Evolutionary conservation across 2,329 filamentous ascomycete species (phyloP).

Genomic region (Aspergillus sp.): DNA sequence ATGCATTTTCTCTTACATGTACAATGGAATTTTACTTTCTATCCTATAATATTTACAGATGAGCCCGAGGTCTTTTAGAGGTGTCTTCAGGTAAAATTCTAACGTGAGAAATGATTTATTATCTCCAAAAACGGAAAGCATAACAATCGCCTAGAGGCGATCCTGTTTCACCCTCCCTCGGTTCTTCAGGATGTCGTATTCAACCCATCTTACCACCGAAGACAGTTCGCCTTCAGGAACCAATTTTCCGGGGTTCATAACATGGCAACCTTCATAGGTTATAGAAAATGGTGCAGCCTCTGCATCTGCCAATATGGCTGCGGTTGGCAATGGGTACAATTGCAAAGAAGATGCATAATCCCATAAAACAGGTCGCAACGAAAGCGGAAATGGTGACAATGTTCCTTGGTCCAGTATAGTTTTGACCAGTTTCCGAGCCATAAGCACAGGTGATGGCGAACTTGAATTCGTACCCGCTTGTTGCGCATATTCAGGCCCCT

Average conservation of each 20-base stretch:
- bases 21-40: neutral
- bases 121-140: neutral
- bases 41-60: too few relatives aligned
- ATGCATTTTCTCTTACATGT: neutral
- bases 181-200: constrained; percentile 66
- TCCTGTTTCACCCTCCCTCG: constrained; percentile 58
- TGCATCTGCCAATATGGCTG: constrained; percentile 73
- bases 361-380: constrained; percentile 78
- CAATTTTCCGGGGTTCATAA: constrained; percentile 82
- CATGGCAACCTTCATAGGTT: constrained; percentile 91
- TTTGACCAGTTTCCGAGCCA: constrained; percentile 74
- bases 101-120: neutral
- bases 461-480: constrained; percentile 10
- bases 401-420: constrained; percentile 87
- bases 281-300: constrained; percentile 76
- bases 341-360: constrained; percentile 71
- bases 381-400: constrained; percentile 77
- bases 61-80: neutral
- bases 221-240: constrained; percentile 62
- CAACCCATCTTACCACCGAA: constrained; percentile 68
- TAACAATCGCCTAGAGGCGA: constrained; percentile 40
- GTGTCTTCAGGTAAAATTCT: neutral
- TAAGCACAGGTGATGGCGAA: constrained; percentile 26
- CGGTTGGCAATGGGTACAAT: constrained; percentile 81
- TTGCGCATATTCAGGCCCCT: constrained; percentile 16